Evolutionary conservation across 148 eudicot species (phyloP).

Genomic region (Chenopodium quinoa): DNA sequence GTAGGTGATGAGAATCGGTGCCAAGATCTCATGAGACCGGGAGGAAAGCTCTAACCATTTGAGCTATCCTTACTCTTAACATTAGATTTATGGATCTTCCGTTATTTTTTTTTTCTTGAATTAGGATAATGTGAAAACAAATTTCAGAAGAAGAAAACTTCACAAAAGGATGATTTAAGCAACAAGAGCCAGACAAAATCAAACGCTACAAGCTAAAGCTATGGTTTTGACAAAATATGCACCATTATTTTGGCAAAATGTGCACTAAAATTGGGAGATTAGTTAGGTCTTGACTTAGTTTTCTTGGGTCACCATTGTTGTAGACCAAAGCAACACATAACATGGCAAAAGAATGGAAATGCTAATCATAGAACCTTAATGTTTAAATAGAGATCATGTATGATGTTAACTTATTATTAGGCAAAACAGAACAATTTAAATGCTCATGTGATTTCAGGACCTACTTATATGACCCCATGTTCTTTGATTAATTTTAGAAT

Average conservation of each 20-base stretch:
- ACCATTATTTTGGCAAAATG: background rate
- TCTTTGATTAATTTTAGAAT: conserved; percentile 11
- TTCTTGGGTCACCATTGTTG: conserved; percentile 15
- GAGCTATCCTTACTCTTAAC: too few relatives aligned
- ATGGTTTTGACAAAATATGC: background rate
- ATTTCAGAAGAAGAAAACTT: too few relatives aligned
- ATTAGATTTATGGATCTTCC: too few relatives aligned
- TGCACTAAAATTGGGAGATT: background rate
- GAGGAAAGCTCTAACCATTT: too few relatives aligned
- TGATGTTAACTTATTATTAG: conserved; percentile 11
- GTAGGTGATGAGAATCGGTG: too few relatives aligned
- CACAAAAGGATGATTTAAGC: background rate
- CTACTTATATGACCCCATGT: conserved; percentile 22
- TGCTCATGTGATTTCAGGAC: conserved; percentile 29
- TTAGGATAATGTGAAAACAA: too few relatives aligned
- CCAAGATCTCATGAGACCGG: too few relatives aligned
- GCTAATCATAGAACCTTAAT: conserved; percentile 10
- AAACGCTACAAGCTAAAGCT: background rate
- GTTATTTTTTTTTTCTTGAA: too few relatives aligned
- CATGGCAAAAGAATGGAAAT: conserved; percentile 12
- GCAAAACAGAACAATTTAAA: background rate
- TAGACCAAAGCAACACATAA: conserved; percentile 24
- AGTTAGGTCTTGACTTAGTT: conserved; percentile 9
- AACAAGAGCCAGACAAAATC: background rate
- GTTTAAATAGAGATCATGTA: conserved; percentile 6